Conservation (phyloP, 2,329 filamentous ascomycete species). For the Colletotrichum costaricense region DNA sequence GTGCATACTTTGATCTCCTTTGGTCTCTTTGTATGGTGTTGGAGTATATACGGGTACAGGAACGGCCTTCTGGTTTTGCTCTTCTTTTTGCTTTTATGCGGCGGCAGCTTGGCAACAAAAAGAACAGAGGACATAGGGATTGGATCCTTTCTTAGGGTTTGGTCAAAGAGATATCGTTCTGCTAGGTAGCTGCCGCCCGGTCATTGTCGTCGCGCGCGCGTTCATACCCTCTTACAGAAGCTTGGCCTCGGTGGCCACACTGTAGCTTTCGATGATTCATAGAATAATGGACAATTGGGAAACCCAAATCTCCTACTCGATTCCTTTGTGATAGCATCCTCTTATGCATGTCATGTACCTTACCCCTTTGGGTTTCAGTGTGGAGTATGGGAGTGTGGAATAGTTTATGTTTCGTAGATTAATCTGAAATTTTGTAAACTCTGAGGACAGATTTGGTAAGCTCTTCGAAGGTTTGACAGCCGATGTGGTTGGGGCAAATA, state of each 20-base stretch:
- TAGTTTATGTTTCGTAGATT: background rate
- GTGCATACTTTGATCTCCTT: slow-evolving; percentile 16
- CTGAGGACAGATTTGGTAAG: background rate
- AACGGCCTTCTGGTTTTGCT: background rate
- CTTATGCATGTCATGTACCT: background rate
- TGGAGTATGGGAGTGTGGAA: background rate
- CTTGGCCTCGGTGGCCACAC: slow-evolving; percentile 8
- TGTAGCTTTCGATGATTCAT: slow-evolving; percentile 9
- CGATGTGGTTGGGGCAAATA: background rate
- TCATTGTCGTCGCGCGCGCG: background rate
- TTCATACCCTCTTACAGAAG: slow-evolving; percentile 27
- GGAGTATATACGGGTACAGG: slow-evolving; percentile 24
- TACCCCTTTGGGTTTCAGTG: background rate
- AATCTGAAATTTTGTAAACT: background rate
- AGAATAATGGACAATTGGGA: background rate
- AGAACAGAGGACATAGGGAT: background rate
- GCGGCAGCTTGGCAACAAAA: slow-evolving; percentile 13
- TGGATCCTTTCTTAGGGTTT: background rate
- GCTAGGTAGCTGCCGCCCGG: background rate
- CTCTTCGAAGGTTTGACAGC: background rate
- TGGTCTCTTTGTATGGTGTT: background rate
- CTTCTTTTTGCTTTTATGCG: background rate
- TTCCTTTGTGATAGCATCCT: background rate
- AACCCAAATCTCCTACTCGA: background rate
- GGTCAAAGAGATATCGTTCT: background rate